These are phyloP conservation scores for Cryptococcus deneoformans DNA, from an alignment of 1,284 basidiomycete species.

Conservation along the genomic window DNA sequence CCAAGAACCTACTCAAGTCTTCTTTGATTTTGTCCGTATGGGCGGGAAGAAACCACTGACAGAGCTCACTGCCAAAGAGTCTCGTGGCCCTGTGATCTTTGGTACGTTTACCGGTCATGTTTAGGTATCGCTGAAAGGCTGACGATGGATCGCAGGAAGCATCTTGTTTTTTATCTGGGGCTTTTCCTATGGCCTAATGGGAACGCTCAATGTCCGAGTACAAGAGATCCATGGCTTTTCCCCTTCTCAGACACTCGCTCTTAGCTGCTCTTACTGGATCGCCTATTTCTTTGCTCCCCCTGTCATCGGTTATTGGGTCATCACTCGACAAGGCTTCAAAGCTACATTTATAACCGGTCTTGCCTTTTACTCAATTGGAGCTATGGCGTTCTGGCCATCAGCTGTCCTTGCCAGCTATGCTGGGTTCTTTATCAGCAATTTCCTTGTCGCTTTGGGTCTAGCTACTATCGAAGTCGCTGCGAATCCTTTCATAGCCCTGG, in stretches of 20 bases:
- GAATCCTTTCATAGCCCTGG: slow-evolving; percentile 48
- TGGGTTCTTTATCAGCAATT: slow-evolving; percentile 47
- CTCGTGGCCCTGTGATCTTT: slow-evolving; percentile 45
- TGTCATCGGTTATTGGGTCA: slow-evolving; percentile 34
- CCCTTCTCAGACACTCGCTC: slow-evolving; percentile 24
- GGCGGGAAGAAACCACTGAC: slow-evolving; percentile 39
- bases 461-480: slow-evolving; percentile 44
- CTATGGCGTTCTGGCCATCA: slow-evolving; percentile 49
- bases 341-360: slow-evolving; percentile 47
- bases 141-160: slow-evolving; percentile 21
- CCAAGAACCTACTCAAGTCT: slow-evolving; percentile 36
- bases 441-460: slow-evolving; percentile 41
- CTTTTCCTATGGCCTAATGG: slow-evolving; percentile 46
- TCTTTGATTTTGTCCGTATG: slow-evolving; percentile 48
- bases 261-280: slow-evolving; percentile 44
- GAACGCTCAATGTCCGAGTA: slow-evolving; percentile 41
- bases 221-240: slow-evolving; percentile 29
- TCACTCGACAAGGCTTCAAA: slow-evolving; percentile 43
- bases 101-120: slow-evolving; percentile 15
- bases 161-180: slow-evolving; percentile 49
- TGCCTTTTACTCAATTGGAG: slow-evolving; percentile 40
- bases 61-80: slow-evolving; percentile 35
- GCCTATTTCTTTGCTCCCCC: slow-evolving; percentile 41
- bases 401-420: slow-evolving; percentile 40
- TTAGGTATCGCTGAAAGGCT: not conserved